Percentiles rank a stretch among this genome's conserved stretches.
Evolutionary conservation across 192 early-diverging fungal species (phyloP).

Genomic region (Coemansia aciculifera): DNA sequence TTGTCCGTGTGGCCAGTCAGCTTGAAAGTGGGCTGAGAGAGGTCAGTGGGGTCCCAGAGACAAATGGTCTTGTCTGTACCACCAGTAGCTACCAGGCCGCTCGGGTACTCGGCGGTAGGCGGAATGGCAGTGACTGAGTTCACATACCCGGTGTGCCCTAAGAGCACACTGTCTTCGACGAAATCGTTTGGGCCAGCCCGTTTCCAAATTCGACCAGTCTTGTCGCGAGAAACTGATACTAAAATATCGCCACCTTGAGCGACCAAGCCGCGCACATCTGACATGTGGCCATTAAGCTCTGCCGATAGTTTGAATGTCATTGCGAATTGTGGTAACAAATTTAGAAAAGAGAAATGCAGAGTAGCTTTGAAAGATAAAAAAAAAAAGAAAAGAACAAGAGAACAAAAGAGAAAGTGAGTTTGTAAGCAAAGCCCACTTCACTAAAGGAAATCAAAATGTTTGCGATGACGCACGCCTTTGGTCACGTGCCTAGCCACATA

Average conservation of each 20-base stretch:
- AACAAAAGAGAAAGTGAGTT: neutral
- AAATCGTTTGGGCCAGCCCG: slow-evolving; percentile 58
- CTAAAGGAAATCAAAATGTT: no score
- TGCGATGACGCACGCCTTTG: slow-evolving; percentile 4
- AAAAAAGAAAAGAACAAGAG: neutral
- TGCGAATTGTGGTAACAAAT: slow-evolving; percentile 1
- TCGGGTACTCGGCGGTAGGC: slow-evolving; percentile 59
- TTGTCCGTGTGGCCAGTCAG: slow-evolving; percentile 86
- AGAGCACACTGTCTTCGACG: slow-evolving; percentile 54
- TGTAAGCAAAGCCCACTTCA: no score
- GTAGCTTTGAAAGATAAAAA: neutral
- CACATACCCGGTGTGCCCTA: slow-evolving; percentile 78
- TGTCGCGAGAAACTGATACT: slow-evolving; percentile 75
- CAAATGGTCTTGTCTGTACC: slow-evolving; percentile 82
- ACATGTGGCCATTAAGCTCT: slow-evolving; percentile 55
- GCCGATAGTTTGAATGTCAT: slow-evolving; percentile 58
- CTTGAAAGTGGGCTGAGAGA: slow-evolving; percentile 61
- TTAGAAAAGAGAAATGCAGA: neutral
- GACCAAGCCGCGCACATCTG: slow-evolving; percentile 69
- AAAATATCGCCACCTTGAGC: slow-evolving; percentile 60
- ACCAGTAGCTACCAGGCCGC: slow-evolving; percentile 83
- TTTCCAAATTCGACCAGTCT: slow-evolving; percentile 72
- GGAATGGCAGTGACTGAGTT: slow-evolving; percentile 68
- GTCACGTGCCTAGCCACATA: neutral
- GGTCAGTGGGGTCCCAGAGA: slow-evolving; percentile 69